Evolutionary conservation across 2,329 filamentous ascomycete species (phyloP).

Genomic region (Penicillium sp.): DNA sequence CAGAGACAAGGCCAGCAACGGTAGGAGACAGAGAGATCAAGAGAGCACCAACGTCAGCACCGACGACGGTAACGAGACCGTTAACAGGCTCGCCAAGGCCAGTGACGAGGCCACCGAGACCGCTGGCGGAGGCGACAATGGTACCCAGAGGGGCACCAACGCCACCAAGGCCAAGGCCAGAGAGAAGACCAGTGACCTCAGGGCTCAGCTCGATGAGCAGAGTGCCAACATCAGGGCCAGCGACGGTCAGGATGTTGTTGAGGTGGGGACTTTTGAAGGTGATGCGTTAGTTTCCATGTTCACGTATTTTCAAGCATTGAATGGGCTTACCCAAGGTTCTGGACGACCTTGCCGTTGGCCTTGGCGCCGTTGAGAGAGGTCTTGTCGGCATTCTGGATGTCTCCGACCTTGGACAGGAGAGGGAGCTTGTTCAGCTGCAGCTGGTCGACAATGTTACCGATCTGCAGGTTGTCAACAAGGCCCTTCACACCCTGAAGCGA

Average conservation of each 20-base stretch:
- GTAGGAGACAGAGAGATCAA: conserved; percentile 28
- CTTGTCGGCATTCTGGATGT: conserved; percentile 17
- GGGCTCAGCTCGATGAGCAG: conserved; percentile 31
- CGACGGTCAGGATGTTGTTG: conserved; percentile 29
- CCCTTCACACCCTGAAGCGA: conserved; percentile 11
- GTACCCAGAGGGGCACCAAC: conserved; percentile 25
- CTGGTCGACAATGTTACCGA: conserved; percentile 19
- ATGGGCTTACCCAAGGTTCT: too few relatives aligned
- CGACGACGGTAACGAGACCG: conserved; percentile 29
- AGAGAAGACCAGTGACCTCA: conserved; percentile 25
- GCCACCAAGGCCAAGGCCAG: conserved; percentile 25
- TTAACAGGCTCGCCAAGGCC: conserved; percentile 23
- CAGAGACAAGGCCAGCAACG: conserved; percentile 25
- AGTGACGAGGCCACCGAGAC: conserved; percentile 24
- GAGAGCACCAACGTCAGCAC: conserved; percentile 27
- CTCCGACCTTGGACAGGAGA: conserved; percentile 14
- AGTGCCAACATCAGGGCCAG: conserved; percentile 23
- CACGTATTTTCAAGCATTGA: too few relatives aligned
- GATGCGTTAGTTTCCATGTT: too few relatives aligned
- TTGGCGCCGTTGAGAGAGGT: conserved; percentile 2
- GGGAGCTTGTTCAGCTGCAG: conserved; percentile 15
- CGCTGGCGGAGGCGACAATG: conserved; percentile 24
- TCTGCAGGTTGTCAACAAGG: conserved; percentile 13
- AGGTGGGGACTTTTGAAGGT: conserved; percentile 28
- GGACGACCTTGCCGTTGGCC: conserved; percentile 25